phyloP scores from a whole-genome alignment of 768 basidiomycete species.

The Russula ochroleuca region DNA sequence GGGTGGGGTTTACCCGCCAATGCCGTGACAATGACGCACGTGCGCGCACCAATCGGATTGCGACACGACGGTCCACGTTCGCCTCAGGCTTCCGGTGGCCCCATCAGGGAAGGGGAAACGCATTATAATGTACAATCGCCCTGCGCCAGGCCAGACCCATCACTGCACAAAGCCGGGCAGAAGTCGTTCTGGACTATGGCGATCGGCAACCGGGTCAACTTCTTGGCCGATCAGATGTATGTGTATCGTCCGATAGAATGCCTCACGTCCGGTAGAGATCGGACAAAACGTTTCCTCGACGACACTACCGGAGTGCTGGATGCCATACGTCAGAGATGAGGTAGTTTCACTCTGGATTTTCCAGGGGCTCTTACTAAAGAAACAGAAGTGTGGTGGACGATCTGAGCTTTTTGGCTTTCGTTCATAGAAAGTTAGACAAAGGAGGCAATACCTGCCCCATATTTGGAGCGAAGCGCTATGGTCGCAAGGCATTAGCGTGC shows the following conservation, averaged over 20 bases:
- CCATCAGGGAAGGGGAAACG: neutral
- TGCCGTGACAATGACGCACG: neutral
- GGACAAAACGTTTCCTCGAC: conserved; percentile 10
- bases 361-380: neutral
- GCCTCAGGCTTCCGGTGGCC: neutral
- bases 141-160: neutral
- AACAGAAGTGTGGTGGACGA: conserved; percentile 14
- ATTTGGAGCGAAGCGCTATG: conserved; percentile 10
- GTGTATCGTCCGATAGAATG: conserved; percentile 5
- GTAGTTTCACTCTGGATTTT: neutral
- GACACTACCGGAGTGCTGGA: neutral
- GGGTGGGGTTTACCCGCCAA: neutral
- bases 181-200: neutral
- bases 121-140: neutral
- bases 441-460: conserved; percentile 14
- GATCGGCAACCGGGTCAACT: neutral
- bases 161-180: neutral
- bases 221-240: conserved; percentile 4
- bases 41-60: neutral
- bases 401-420: neutral
- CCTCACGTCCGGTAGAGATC: conserved; percentile 10
- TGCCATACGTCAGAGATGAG: neutral
- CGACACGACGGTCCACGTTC: neutral
- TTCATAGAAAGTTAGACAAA: conserved; percentile 1
- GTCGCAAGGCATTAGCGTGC: neutral